Evolutionary conservation across 225 moss, liverwort and hornwort species (phyloP).

Genomic region (Polytrichum commune): DNA sequence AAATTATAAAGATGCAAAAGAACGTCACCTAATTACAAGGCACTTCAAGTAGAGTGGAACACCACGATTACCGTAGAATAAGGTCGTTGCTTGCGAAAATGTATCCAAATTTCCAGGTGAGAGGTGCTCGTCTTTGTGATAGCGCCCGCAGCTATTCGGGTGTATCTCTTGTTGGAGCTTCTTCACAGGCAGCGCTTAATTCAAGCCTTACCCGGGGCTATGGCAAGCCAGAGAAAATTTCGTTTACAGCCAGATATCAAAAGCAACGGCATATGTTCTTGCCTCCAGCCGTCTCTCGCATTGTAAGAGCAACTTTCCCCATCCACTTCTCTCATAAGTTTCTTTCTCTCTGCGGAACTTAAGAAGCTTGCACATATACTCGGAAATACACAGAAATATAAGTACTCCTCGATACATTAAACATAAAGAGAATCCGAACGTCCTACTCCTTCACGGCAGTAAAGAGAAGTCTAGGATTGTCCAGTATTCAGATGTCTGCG

Average conservation of each 20-base stretch:
- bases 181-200: neutral
- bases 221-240: slow-evolving; percentile 5
- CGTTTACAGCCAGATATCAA: slow-evolving; percentile 5
- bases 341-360: neutral
- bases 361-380: neutral
- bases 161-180: slow-evolving; percentile 13
- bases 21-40: too few species aligned
- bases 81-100: too few species aligned
- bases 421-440: neutral
- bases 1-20: too few species aligned
- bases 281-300: slow-evolving; percentile 13
- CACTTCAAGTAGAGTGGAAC: too few species aligned
- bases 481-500: too few species aligned
- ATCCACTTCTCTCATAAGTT: neutral
- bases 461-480: too few species aligned
- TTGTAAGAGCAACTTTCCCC: slow-evolving; percentile 26
- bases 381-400: neutral
- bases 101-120: too few species aligned
- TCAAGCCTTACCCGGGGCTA: slow-evolving; percentile 16
- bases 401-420: too few species aligned
- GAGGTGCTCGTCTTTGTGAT: too few species aligned
- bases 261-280: slow-evolving; percentile 4
- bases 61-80: too few species aligned
- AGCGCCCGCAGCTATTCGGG: slow-evolving; percentile 4
- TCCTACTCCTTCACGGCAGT: neutral